Evolutionary conservation across 495 filamentous ascomycete species (phyloP).

Genomic region (Penicillium riverlandense): DNA sequence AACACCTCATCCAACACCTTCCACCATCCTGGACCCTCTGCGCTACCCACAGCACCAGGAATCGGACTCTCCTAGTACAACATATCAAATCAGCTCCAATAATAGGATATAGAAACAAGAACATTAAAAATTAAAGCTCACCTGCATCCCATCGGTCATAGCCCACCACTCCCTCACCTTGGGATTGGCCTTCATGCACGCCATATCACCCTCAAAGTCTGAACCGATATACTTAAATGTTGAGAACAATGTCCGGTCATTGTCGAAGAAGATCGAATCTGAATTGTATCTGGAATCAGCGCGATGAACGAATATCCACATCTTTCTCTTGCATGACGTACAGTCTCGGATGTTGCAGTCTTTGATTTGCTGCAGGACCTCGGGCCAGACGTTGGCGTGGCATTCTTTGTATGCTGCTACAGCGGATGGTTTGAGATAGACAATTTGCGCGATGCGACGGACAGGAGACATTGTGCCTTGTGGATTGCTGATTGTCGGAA

Average conservation of each 20-base stretch:
- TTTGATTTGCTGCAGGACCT: conserved; percentile 64
- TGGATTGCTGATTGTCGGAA: too few relatives aligned
- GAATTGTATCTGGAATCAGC: not conserved
- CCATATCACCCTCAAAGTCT: conserved; percentile 65
- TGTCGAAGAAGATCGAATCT: conserved; percentile 70
- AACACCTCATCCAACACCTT: conserved; percentile 66
- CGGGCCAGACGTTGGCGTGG: conserved; percentile 67
- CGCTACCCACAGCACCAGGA: conserved; percentile 53
- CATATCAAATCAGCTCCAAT: not conserved
- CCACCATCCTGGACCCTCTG: conserved; percentile 65
- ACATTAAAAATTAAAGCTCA: conserved; percentile 16
- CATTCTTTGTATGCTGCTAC: conserved; percentile 62
- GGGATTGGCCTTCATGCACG: conserved; percentile 57
- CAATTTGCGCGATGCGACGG: conserved; percentile 57
- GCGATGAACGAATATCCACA: not conserved
- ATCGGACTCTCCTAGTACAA: conserved; percentile 42
- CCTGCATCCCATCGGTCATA: conserved; percentile 69
- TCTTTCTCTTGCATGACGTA: conserved; percentile 16
- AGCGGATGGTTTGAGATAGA: conserved; percentile 60
- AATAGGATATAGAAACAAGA: not conserved
- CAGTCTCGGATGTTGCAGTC: conserved; percentile 68
- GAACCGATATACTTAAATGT: conserved; percentile 68
- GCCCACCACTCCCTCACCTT: conserved; percentile 73
- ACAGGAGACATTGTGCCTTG: conserved; percentile 19
- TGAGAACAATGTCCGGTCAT: conserved; percentile 57